Evolutionary conservation across 306 rosid genomes (phyloP).

Genomic region (Amphicarpaea edgeworthii): DNA sequence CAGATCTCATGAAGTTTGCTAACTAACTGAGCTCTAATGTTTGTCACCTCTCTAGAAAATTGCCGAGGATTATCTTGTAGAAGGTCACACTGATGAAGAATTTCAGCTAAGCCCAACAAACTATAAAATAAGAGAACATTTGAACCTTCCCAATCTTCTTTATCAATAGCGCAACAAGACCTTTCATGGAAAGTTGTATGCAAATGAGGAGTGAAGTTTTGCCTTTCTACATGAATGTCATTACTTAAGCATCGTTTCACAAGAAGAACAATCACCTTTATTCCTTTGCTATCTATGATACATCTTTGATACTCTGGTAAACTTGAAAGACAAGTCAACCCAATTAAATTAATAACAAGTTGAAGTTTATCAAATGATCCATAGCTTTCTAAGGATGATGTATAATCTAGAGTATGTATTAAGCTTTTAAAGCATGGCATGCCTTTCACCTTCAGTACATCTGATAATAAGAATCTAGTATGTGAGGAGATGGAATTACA

Average conservation of each 20-base stretch:
- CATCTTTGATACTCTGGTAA: constrained; percentile 58
- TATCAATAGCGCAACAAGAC: constrained; percentile 66
- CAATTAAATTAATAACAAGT: constrained; percentile 60
- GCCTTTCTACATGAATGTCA: constrained; percentile 56
- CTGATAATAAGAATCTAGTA: constrained; percentile 61
- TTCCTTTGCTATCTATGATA: constrained; percentile 54
- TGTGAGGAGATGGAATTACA: constrained; percentile 70
- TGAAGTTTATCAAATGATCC: constrained; percentile 61
- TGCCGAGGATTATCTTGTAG: constrained; percentile 40
- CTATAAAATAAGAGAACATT: constrained; percentile 67
- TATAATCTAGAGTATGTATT: constrained; percentile 54
- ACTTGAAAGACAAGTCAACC: constrained; percentile 64
- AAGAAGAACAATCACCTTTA: constrained; percentile 52
- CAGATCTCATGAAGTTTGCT: constrained; percentile 64
- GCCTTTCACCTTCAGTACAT: constrained; percentile 55
- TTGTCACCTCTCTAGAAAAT: constrained; percentile 44
- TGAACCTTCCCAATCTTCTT: constrained; percentile 83
- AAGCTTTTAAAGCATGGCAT: constrained; percentile 51
- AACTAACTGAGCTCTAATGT: constrained; percentile 57
- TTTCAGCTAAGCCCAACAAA: constrained; percentile 74
- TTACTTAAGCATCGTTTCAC: constrained; percentile 67
- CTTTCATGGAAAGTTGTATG: constrained; percentile 52
- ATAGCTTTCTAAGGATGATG: constrained; percentile 57
- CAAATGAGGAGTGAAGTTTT: constrained; percentile 62
- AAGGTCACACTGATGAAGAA: constrained; percentile 57